Evolutionary conservation across 441 rosid genomes (phyloP).

Genomic region (Populus hybrid): DNA sequence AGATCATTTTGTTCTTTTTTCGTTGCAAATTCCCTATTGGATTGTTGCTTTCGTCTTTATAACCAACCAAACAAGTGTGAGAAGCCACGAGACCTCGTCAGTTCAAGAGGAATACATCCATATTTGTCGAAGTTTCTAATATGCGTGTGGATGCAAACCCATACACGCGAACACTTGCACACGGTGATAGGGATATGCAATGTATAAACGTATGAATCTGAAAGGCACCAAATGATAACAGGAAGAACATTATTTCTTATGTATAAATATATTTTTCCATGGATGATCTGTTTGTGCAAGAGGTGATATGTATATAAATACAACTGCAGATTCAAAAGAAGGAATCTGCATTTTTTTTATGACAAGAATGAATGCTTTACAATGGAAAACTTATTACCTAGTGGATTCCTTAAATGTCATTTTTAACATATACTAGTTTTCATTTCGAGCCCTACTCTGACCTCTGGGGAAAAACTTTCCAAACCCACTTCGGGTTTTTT

Average conservation of each 20-base stretch:
- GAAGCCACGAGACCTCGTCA: background rate
- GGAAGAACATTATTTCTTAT: background rate
- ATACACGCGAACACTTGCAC: background rate
- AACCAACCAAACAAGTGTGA: background rate
- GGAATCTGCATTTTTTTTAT: background rate
- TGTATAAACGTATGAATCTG: background rate
- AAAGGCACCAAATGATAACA: background rate
- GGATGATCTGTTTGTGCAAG: background rate
- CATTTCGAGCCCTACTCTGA: constrained; percentile 9
- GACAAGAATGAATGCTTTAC: background rate
- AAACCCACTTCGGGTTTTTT: constrained; percentile 19
- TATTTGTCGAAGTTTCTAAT: background rate
- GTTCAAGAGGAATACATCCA: background rate
- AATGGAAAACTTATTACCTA: background rate
- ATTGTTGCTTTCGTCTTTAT: background rate
- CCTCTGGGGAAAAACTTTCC: constrained; percentile 25
- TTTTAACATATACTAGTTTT: constrained; percentile 7
- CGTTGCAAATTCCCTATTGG: background rate
- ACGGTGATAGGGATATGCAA: background rate
- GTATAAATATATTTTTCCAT: background rate
- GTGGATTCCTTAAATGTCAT: background rate
- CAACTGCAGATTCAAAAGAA: constrained; percentile 1
- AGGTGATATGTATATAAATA: background rate
- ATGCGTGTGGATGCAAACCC: background rate
- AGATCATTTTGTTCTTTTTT: background rate